A percentile compares a stretch with the other conserved stretches of the same genome.
These are phyloP conservation scores for Phyllosticta capitalensis DNA, from an alignment of 2,329 filamentous ascomycete species.

Conservation along the genomic window DNA sequence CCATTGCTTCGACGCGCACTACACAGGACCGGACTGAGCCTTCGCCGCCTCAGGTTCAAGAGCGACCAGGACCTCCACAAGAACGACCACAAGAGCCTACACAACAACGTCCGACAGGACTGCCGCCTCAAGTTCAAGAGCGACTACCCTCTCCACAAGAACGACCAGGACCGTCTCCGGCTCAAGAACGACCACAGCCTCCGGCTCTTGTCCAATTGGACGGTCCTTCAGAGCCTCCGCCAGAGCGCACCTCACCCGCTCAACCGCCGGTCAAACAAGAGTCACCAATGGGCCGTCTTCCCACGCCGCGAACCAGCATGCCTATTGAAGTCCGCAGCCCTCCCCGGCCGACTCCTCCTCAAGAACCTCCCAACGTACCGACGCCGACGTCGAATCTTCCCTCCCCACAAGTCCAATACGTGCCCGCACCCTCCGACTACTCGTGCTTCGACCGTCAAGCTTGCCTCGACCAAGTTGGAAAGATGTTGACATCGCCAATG, in stretches of 20 bases:
- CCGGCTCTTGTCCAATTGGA: too few species aligned
- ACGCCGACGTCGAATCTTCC: background rate
- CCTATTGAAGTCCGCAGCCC: background rate
- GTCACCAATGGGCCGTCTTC: background rate
- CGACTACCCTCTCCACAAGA: too few species aligned
- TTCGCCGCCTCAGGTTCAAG: too few species aligned
- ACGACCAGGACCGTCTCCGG: too few species aligned
- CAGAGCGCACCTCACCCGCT: too few species aligned
- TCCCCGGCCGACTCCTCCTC: background rate
- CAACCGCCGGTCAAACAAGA: background rate
- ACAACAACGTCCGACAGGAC: too few species aligned
- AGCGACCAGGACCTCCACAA: too few species aligned
- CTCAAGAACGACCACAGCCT: too few species aligned
- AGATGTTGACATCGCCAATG: background rate
- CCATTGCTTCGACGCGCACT: background rate
- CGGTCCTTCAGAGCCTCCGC: too few species aligned
- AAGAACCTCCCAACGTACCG: background rate
- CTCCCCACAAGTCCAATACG: background rate
- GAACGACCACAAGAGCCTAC: too few species aligned
- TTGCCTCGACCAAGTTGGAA: background rate
- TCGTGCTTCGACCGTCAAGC: background rate
- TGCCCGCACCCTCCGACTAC: background rate
- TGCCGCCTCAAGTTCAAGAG: too few species aligned
- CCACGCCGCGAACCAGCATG: background rate
- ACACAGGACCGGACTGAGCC: too few species aligned